These are phyloP conservation scores for Hypsizygus ulmarius DNA, from an alignment of 1,284 basidiomycete genomes.

Conservation along the genomic window DNA sequence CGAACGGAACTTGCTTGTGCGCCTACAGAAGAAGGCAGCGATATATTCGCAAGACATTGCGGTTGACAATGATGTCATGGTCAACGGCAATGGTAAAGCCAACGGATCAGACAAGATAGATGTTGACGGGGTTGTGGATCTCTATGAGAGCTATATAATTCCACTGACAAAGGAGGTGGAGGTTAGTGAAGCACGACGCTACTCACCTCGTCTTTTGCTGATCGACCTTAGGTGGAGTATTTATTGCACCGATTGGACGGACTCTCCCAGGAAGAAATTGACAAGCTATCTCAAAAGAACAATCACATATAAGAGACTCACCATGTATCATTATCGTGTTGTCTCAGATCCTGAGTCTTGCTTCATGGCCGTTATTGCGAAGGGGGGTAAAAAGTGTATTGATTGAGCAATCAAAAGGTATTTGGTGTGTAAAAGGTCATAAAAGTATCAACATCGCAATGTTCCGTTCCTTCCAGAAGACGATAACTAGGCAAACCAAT, in stretches of 20 bases:
- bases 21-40: conserved; percentile 88
- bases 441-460: conserved; percentile 1
- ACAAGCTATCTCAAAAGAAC: conserved; percentile 42
- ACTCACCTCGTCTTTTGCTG: not conserved
- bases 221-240: conserved; percentile 77
- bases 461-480: conserved; percentile 16
- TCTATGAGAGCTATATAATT: conserved; percentile 95
- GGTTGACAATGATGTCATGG: conserved; percentile 59
- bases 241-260: conserved; percentile 83
- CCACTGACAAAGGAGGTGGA: conserved; percentile 98
- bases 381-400: conserved; percentile 2
- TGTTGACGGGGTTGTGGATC: conserved; percentile 85
- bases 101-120: conserved; percentile 73
- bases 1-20: conserved; percentile 82
- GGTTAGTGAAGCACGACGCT: conserved; percentile 50
- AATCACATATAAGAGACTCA: not conserved
- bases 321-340: not conserved
- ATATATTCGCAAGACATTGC: conserved; percentile 93
- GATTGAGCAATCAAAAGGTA: conserved; percentile 9
- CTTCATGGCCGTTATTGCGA: not conserved
- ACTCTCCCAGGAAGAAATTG: conserved; percentile 77
- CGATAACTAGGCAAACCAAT: conserved; percentile 8
- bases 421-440: conserved; percentile 8
- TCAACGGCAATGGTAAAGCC: conserved; percentile 21
- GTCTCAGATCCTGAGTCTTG: not conserved